Evolutionary conservation across 805 yeast genomes (phyloP).

Genomic region (Wickerhamomyces xylosicus): DNA sequence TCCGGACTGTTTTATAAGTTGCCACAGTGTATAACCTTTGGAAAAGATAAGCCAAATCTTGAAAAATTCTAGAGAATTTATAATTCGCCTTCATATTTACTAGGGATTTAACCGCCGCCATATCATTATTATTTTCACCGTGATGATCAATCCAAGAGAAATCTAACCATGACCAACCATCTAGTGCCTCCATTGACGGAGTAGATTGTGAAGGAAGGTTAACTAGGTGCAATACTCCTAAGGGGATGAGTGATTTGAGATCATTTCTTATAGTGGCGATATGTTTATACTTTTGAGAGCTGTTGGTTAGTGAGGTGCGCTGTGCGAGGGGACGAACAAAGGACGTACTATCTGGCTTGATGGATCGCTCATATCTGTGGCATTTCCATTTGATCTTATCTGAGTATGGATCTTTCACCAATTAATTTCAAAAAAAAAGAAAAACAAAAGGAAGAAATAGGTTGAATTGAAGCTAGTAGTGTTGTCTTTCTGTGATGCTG

Average conservation of each 20-base stretch:
- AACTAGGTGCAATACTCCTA: constrained; percentile 38
- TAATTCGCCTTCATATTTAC: constrained; percentile 1
- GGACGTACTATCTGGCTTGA: too few species aligned
- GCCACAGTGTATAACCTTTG: constrained; percentile 26
- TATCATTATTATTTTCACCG: background rate
- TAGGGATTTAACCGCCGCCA: constrained; percentile 3
- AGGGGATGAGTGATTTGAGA: constrained; percentile 23
- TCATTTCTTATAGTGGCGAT: constrained; percentile 10
- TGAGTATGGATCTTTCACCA: too few species aligned
- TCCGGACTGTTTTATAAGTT: constrained; percentile 27
- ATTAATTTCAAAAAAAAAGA: too few species aligned
- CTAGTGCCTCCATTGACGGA: constrained; percentile 27
- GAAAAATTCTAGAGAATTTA: constrained; percentile 19
- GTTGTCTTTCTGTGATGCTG: too few species aligned
- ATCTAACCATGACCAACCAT: constrained; percentile 50
- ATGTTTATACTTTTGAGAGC: constrained; percentile 7
- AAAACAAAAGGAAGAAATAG: too few species aligned
- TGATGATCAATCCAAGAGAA: constrained; percentile 24
- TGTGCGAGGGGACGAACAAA: too few species aligned
- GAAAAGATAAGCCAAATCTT: constrained; percentile 33
- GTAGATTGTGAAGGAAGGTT: constrained; percentile 31
- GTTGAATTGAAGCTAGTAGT: too few species aligned
- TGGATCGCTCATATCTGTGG: too few species aligned
- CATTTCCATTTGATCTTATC: too few species aligned
- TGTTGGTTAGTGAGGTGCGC: background rate